Evolutionary conservation across 225 moss, liverwort and hornwort genomes (phyloP), one percentile per base, ranked within the genome.

Genomic region (Takakia lepidozioides): DNA sequence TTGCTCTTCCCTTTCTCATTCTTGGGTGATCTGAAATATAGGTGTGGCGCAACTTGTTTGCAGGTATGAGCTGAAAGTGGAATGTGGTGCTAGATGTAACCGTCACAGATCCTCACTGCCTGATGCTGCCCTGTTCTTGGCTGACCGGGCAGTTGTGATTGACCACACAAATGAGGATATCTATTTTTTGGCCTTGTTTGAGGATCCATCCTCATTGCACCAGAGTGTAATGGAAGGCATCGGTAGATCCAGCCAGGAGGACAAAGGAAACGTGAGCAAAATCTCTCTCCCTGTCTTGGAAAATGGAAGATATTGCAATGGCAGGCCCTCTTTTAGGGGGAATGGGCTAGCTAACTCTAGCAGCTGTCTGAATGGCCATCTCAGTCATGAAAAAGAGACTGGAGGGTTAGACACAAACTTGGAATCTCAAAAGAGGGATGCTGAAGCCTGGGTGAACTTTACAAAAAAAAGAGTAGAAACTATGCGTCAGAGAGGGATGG

Each of bases 31-130:
- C 22, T 21, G 11, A 3, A 8, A 35, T 46, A 10, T 52, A 35
- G 17, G 5, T 25, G 38, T 38, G 0, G 13, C 19, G 24, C 3
- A 2, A 25, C 37, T 5, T 51, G 19, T 55, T 28, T 66, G 71
- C 71, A 98, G 98, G 36, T 98, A 98, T 54, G 98, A 98, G 72
- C 74, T 98, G 35, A 98, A 98, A 74, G 83, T 85, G 49, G 98
- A 98, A 44, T 98, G 98, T 56, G 98, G 98, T 35, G 87, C 85
- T 35, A 57, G 60, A 30, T 71, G 75, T 2, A 98, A 87, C 59
- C 67, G 58, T 26, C 87, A 98, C 49, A 87, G 71, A 50, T 91
- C 98, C 39, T 59, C 71, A 22, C 67, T 81, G 30, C 98, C 98
- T 51, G 98, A 98, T 66, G 98, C 98, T 41, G 91, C 77, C 23